A percentile compares a stretch with the other conserved stretches of the same genome.
Conservation (phyloP, 2,329 filamentous ascomycete species). For the Diaporthe vaccinii region DNA sequence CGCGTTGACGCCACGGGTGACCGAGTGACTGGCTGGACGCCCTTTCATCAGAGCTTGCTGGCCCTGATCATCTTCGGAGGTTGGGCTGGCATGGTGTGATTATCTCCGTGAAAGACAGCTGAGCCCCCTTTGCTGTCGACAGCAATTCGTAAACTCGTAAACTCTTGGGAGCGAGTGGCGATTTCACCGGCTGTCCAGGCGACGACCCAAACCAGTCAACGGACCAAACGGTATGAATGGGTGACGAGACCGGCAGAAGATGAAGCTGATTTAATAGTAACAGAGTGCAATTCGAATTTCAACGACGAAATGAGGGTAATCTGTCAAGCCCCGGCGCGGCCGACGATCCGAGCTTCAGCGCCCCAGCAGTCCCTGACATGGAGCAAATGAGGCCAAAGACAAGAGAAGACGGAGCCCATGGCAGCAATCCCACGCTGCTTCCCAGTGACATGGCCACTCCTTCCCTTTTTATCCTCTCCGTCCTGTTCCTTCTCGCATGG, state of each 20-base stretch:
- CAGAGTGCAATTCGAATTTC: neutral
- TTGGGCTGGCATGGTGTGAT: neutral
- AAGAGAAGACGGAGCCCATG: neutral
- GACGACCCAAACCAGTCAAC: neutral
- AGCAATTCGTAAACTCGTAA: neutral
- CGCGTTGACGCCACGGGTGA: neutral
- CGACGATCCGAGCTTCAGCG: constrained; percentile 18
- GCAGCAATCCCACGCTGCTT: neutral
- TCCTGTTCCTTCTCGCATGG: neutral
- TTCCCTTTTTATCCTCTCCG: neutral
- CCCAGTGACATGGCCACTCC: neutral
- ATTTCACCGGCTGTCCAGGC: neutral
- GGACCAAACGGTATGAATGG: constrained; percentile 2
- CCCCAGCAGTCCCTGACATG: neutral
- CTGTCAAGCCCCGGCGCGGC: constrained; percentile 5
- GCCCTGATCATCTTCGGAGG: neutral
- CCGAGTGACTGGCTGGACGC: neutral
- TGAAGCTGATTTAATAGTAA: constrained; percentile 1
- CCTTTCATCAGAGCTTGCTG: too few relatives aligned
- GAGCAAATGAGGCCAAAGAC: neutral
- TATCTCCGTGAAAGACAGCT: neutral
- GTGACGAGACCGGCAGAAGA: neutral
- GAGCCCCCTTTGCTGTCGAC: constrained; percentile 7
- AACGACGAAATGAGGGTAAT: constrained; percentile 22
- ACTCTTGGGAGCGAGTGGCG: neutral